Evolutionary conservation across 1,284 basidiomycete species (phyloP), one percentile per base, ranked within the genome.

Genomic region (Xerocomus minutiporus): DNA sequence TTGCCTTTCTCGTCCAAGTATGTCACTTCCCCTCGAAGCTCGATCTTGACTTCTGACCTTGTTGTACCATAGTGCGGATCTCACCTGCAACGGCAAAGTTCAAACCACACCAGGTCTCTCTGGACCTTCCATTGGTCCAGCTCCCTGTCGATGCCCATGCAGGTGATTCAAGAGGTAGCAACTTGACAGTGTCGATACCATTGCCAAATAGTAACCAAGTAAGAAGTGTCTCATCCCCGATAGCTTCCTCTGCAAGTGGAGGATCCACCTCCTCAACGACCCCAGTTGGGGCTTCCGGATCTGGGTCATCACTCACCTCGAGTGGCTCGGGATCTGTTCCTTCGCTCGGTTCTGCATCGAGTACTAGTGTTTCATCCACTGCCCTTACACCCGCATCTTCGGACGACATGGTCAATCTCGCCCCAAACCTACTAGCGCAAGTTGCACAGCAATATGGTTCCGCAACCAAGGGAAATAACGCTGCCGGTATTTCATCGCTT

Each of bases 51-150:
- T 68, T 41, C 68, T 59, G 51, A 57, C 58, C 39, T 55, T 35
- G 43, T 20, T 55, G 40, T 42, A 42, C 13, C 26, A 56, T 44
- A 91, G 88, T 92, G 89, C 86, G 90, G 53, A 90, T 92, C 57
- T 91, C 90, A 8, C 88, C 89, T 26, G 89, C 89, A n/a, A 92
- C 90, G 0, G 89, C 89, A 17, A 92, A 92, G 67, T 87, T 84
- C 72, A 91, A 89, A 69, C 76, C 81, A 3, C 77, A 80, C 8
- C 73, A 66, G 41, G 64, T 71, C n/a, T 61, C 73, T 42, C 61
- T 76, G 49, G 80, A 82, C 51, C 67, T 80, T 46, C 73, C 80
- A 28, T 75, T 78, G 53, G 70, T 78, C 32, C 79, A 76, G 45
- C 75, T 76, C 51, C 72, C 75, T 12, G 62, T 74, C 15, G 60